Conservation (phyloP, 192 early-diverging fungal genomes). For the Gamsiella multidivaricata region DNA sequence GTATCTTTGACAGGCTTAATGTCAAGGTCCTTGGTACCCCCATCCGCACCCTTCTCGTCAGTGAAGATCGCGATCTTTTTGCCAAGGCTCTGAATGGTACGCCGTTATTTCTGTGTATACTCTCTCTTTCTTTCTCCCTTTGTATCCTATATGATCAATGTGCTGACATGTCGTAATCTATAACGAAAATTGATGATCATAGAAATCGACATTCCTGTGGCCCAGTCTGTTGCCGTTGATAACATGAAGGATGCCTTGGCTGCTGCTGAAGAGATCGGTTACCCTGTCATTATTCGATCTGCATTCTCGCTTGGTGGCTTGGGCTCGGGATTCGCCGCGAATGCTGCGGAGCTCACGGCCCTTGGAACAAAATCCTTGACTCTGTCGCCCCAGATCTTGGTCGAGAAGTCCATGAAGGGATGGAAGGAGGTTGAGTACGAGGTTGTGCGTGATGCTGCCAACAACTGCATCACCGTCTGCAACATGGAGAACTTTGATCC, state of each 20-base stretch:
- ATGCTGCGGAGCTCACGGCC: conserved; percentile 75
- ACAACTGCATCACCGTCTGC: conserved; percentile 99
- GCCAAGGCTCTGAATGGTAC: conserved; percentile 87
- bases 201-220: conserved; percentile 89
- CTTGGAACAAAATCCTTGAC: conserved; percentile 89
- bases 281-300: conserved; percentile 95
- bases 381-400: conserved; percentile 91
- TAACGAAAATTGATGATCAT: neutral
- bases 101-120: conserved; percentile 3
- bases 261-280: conserved; percentile 88
- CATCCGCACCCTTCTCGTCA: conserved; percentile 89
- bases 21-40: conserved; percentile 97
- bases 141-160: neutral
- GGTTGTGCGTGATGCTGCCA: conserved; percentile 93
- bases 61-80: conserved; percentile 97
- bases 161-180: no score
- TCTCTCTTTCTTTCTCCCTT: neutral
- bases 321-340: conserved; percentile 94
- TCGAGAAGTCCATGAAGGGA: conserved; percentile 97
- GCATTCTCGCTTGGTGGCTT: conserved; percentile 96
- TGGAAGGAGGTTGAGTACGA: conserved; percentile 99
- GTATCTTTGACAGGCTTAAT: conserved; percentile 79
- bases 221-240: conserved; percentile 89
- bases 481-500: conserved; percentile 99
- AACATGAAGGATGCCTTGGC: conserved; percentile 87